These are phyloP conservation scores for Penicillium sp. DNA, from an alignment of 2,329 filamentous ascomycete species.

Conservation along the genomic window DNA sequence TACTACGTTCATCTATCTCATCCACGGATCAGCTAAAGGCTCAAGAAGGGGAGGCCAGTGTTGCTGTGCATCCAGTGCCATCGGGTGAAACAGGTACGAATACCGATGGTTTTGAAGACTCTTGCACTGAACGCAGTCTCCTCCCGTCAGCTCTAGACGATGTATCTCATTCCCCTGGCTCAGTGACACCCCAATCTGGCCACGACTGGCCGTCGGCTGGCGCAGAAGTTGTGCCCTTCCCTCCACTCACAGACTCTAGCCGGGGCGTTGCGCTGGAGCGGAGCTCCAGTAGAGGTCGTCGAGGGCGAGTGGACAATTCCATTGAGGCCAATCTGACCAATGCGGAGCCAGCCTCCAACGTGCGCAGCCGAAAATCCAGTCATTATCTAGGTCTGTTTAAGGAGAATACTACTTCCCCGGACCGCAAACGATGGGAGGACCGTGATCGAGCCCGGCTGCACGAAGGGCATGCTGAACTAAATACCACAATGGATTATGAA, in stretches of 20 bases:
- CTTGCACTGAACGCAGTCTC: conserved; percentile 28
- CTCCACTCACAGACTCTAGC: conserved; percentile 26
- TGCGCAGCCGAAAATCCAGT: conserved; percentile 67
- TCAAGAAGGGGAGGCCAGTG: conserved; percentile 25
- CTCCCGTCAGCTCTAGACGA: conserved; percentile 35
- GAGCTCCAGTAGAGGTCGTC: conserved; percentile 48
- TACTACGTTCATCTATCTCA: conserved; percentile 33
- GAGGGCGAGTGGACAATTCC: conserved; percentile 60
- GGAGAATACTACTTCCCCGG: conserved; percentile 61
- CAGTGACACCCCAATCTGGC: conserved; percentile 26
- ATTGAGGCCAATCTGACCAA: conserved; percentile 67
- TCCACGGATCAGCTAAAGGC: conserved; percentile 29
- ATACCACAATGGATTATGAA: conserved; percentile 17
- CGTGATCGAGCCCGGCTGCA: conserved; percentile 39
- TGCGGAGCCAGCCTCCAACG: conserved; percentile 57
- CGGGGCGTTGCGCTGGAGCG: conserved; percentile 35
- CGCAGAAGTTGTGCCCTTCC: conserved; percentile 27
- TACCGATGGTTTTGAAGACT: conserved; percentile 19
- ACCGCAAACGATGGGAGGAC: conserved; percentile 55
- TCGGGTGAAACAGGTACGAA: conserved; percentile 31
- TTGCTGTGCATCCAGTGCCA: conserved; percentile 25
- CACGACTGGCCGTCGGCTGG: conserved; percentile 22
- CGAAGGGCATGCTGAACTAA: conserved; percentile 23
- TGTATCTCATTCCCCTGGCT: conserved; percentile 25
- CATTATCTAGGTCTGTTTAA: conserved; percentile 69